A percentile compares a stretch with the other conserved stretches of the same genome.
These are phyloP conservation scores for Talaromyces marneffei DNA, from an alignment of 2,329 filamentous ascomycete species.

Conservation along the genomic window DNA sequence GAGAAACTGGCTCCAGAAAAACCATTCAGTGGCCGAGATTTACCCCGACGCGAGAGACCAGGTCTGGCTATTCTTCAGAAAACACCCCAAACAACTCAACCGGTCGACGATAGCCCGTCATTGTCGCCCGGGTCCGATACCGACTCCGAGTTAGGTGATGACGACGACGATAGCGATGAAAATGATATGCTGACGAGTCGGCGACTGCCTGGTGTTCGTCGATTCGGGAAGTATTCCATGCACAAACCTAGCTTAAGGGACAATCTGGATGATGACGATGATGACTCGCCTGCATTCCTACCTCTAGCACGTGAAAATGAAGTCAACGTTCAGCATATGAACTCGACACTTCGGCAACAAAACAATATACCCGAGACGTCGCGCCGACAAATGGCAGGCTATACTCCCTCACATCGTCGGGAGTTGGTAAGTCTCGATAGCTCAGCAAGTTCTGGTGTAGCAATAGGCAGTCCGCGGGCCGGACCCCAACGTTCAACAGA, in stretches of 20 bases:
- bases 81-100: slow-evolving; percentile 28
- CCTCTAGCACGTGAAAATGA: slow-evolving; percentile 31
- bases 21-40: slow-evolving; percentile 17
- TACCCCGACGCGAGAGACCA: slow-evolving; percentile 25
- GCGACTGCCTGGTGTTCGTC: slow-evolving; percentile 28
- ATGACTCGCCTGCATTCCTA: slow-evolving; percentile 44
- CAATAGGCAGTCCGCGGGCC: slow-evolving; percentile 19
- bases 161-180: slow-evolving; percentile 3
- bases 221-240: slow-evolving; percentile 37
- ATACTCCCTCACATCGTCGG: slow-evolving; percentile 19
- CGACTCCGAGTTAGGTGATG: slow-evolving; percentile 27
- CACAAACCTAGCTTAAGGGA: slow-evolving; percentile 29
- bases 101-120: slow-evolving; percentile 30
- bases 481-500: slow-evolving; percentile 20
- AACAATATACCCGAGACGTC: slow-evolving; percentile 23
- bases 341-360: slow-evolving; percentile 38
- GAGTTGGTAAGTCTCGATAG: slow-evolving; percentile 24
- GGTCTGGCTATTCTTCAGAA: slow-evolving; percentile 20
- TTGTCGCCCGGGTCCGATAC: slow-evolving; percentile 29
- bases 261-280: slow-evolving; percentile 39
- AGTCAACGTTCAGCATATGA: slow-evolving; percentile 28
- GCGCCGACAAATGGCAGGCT: slow-evolving; percentile 26
- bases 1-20: slow-evolving; percentile 22
- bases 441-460: slow-evolving; percentile 34
- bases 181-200: slow-evolving; percentile 21